Evolutionary conservation across 2,329 filamentous ascomycete species (phyloP), one percentile per base, ranked within the genome.

Genomic region (Alternaria sp.): DNA sequence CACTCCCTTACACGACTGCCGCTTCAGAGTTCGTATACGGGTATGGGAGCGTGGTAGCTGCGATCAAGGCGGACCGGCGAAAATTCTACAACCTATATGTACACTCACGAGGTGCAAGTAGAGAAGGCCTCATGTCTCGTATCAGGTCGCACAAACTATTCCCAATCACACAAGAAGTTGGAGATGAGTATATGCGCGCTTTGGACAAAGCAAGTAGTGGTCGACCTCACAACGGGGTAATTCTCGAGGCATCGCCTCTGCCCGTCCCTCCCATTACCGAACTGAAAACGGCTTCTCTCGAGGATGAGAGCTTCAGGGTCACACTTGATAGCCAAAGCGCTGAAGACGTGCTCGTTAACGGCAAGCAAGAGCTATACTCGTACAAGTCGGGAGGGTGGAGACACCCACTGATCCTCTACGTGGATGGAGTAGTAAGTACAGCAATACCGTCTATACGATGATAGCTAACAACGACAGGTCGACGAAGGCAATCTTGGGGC

Each of bases 11-110:
- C 75, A 93, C 92, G 0, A 96, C 93, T 1, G 91, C 95, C 0
- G 92, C 93, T 6, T 97, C 94, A 0, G 91, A 97, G 65, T 98
- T 97, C 71, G 84, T 99, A 3, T 98, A 97, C 76, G 96, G 96
- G 6, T 88, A 87, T 47, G 92, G 91, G 3, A 89, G 92, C 2
- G 93, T 98, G 21, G 86, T 91, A 66, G 91, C 94, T 19, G 94
- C 93, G 0, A 83, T 99, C 19, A 88, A 86, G 68, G 87, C 88
- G 47, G 84, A 84, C 11, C 85, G 88, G 32, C 89, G 96, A 61
- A 89, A 92, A 73, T 81, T 97, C 3, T 97, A 97, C 82, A 91
- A 89, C 58, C 85, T 99, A 4, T 97, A 98, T 77, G 83, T 97
- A 9, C 80, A 81, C 62, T 61, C 51, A 8, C 68, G 75, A 44